A percentile compares a stretch with the other conserved stretches of the same genome.
Evolutionary conservation across 306 rosid genomes (phyloP).

Genomic region (Quercus cerris): DNA sequence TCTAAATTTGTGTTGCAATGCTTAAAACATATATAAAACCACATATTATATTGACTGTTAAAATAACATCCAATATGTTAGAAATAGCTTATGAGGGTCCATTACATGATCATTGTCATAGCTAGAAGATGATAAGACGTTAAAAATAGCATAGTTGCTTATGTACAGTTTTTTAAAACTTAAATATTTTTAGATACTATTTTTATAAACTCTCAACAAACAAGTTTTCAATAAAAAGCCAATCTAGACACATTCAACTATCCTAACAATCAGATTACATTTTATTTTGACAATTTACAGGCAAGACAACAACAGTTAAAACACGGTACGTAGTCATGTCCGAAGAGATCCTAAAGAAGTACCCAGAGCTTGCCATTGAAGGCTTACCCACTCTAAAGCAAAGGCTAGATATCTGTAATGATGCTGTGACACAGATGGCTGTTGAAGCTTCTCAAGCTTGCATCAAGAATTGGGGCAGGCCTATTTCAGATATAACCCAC

Average conservation of each 20-base stretch:
- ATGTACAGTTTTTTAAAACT: no score
- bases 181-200: no score
- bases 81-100: no score
- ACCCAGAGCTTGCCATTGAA: constrained; percentile 68
- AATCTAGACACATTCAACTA: neutral
- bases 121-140: no score
- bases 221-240: no score
- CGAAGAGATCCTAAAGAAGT: constrained; percentile 66
- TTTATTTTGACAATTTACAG: constrained; percentile 34
- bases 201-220: no score
- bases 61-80: no score
- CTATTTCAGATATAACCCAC: constrained; percentile 74
- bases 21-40: no score
- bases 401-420: constrained; percentile 76
- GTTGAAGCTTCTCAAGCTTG: constrained; percentile 79
- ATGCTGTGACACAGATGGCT: constrained; percentile 91
- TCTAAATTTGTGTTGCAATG: no score
- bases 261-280: neutral
- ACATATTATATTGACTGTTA: no score
- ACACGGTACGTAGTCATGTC: constrained; percentile 96
- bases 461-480: constrained; percentile 76
- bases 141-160: no score
- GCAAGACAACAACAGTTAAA: constrained; percentile 89
- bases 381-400: constrained; percentile 73
- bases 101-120: no score